Conservation (phyloP, 1,284 basidiomycete genomes). For the Phellinidium pouzarii region DNA sequence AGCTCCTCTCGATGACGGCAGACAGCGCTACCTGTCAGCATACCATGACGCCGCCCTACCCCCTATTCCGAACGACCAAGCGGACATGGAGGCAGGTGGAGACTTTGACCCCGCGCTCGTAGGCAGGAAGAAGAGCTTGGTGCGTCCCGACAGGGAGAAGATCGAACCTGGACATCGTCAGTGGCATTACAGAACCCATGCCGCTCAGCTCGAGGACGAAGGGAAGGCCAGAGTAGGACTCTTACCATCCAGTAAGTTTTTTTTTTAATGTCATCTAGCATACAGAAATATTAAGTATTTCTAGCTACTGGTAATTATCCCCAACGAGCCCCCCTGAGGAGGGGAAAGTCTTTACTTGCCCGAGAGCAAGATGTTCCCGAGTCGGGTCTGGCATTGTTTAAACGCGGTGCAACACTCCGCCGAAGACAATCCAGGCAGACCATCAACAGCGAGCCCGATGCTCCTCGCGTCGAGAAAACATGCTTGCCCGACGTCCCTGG, state of each 20-base stretch:
- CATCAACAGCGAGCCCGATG: constrained; percentile 30
- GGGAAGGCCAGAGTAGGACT: constrained; percentile 55
- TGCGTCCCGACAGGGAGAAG: constrained; percentile 92
- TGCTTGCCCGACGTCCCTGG: constrained; percentile 75
- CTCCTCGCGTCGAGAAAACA: constrained; percentile 39
- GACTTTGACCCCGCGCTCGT: constrained; percentile 36
- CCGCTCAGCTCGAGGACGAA: constrained; percentile 73
- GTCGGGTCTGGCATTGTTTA: constrained; percentile 83
- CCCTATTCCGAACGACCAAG: constrained; percentile 36
- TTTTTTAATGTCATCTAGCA: constrained; percentile 15
- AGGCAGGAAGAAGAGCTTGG: constrained; percentile 86
- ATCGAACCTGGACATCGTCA: constrained; percentile 93
- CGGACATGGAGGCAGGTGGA: constrained; percentile 32
- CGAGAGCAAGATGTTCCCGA: constrained; percentile 85
- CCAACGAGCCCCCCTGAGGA: constrained; percentile 54
- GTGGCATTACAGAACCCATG: constrained; percentile 92
- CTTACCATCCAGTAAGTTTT: constrained; percentile 69
- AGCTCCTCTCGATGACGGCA: constrained; percentile 44
- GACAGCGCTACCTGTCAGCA: constrained; percentile 43
- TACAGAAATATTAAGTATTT: constrained; percentile 12
- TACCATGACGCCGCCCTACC: constrained; percentile 46
- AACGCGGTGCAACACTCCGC: constrained; percentile 70
- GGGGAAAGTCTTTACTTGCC: constrained; percentile 82
- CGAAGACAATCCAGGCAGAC: constrained; percentile 54
- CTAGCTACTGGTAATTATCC: constrained; percentile 81